Conservation (phyloP, 1,284 basidiomycete genomes). For the Ceratobasidium sp. region DNA sequence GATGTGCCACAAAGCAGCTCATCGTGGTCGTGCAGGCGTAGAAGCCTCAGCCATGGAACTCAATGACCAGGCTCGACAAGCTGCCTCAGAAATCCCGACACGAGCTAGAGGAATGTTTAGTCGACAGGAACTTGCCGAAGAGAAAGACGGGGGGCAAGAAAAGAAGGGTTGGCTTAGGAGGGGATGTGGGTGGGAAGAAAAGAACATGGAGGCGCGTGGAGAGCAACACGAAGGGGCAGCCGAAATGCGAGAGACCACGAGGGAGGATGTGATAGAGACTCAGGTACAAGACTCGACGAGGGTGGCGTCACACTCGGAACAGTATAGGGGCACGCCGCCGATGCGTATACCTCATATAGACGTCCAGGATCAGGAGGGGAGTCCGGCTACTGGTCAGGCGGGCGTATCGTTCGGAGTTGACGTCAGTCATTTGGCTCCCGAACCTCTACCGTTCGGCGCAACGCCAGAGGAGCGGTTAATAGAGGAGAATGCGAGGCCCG, state of each 20-base stretch:
- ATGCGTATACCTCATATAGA: background rate
- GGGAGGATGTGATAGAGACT: no score
- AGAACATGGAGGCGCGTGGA: no score
- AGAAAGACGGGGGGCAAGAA: background rate
- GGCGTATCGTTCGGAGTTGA: conserved; percentile 35
- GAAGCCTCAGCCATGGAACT: background rate
- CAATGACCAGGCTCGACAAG: background rate
- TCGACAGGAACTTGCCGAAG: background rate
- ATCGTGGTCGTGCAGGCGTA: conserved; percentile 9
- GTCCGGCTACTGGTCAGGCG: no score
- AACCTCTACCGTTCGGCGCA: background rate
- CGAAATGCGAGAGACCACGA: conserved; percentile 2
- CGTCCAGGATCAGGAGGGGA: background rate
- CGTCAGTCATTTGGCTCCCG: conserved; percentile 12
- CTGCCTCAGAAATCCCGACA: background rate
- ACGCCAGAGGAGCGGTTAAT: background rate
- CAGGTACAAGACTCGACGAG: background rate
- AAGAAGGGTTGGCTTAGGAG: conserved; percentile 1
- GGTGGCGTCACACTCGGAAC: conserved; percentile 1
- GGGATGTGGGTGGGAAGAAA: background rate
- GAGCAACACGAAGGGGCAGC: background rate
- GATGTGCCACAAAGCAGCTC: conserved; percentile 9
- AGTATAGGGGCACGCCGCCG: conserved; percentile 5
- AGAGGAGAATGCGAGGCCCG: background rate
- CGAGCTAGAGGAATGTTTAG: background rate